These are phyloP conservation scores for Bolboschoenoplectus hybrid DNA, from an alignment of 202 grass and related monocot species.

Conservation along the genomic window DNA sequence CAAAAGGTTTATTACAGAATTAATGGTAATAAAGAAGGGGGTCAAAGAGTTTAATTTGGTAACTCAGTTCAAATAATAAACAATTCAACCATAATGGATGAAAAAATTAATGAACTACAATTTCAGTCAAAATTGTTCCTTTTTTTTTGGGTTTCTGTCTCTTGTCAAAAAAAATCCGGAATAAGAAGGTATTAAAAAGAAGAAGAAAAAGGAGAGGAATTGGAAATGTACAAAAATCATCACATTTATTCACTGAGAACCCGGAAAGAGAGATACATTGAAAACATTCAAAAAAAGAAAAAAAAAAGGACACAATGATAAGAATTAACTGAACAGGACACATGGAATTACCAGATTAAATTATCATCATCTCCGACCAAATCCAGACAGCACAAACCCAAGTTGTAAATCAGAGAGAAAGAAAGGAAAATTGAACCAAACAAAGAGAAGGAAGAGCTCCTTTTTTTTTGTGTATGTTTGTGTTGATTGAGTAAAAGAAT, in stretches of 20 bases:
- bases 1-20: conserved; percentile 20
- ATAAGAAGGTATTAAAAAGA: background rate
- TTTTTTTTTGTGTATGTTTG: background rate
- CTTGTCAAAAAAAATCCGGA: conserved; percentile 22
- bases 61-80: conserved; percentile 33
- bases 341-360: conserved; percentile 24
- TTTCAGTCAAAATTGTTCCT: conserved; percentile 20
- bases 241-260: background rate
- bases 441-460: background rate
- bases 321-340: background rate
- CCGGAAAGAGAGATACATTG: conserved; percentile 25
- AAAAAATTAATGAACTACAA: conserved; percentile 30
- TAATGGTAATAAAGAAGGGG: background rate
- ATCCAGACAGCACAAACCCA: conserved; percentile 13
- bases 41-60: conserved; percentile 30
- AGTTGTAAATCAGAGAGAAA: conserved; percentile 8
- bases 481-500: background rate
- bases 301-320: conserved; percentile 3
- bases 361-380: background rate
- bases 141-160: conserved; percentile 17
- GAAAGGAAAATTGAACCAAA: conserved; percentile 5
- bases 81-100: conserved; percentile 13
- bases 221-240: conserved; percentile 14
- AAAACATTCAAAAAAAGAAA: background rate
- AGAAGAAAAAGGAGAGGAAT: conserved; percentile 9